Percentiles rank a stretch among this genome's conserved stretches.
phyloP scores from a whole-genome alignment of 2,329 filamentous ascomycete genomes.

The Albophoma yamanashiensis region DNA sequence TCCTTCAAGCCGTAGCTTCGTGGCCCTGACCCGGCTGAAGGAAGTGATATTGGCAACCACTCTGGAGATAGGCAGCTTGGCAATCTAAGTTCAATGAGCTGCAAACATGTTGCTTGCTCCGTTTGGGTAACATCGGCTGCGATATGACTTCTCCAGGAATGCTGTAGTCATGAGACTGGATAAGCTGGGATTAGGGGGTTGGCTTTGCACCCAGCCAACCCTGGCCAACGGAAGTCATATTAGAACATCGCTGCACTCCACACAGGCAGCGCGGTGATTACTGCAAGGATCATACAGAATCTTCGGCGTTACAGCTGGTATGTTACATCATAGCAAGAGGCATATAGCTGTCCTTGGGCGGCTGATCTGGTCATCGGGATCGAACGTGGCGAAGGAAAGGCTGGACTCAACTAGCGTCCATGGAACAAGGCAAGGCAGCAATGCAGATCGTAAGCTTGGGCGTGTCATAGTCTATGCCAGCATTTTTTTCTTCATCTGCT shows the following conservation, averaged over 20 bases:
- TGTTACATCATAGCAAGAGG: background rate
- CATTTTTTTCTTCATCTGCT: background rate
- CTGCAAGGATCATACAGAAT: background rate
- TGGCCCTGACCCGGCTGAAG: background rate
- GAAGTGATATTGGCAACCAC: background rate
- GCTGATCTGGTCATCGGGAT: background rate
- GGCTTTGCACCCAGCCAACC: background rate
- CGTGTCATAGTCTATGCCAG: background rate
- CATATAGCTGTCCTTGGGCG: background rate
- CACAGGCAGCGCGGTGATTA: background rate
- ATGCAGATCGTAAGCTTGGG: background rate
- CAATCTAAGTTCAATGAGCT: background rate
- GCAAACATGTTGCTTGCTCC: background rate
- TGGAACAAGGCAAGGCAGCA: background rate
- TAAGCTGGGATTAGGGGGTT: background rate
- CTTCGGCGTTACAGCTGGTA: too few relatives aligned
- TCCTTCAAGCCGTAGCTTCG: background rate
- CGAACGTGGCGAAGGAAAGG: background rate
- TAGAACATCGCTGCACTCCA: background rate
- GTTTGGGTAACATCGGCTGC: background rate
- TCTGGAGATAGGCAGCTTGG: background rate
- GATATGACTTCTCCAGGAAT: background rate
- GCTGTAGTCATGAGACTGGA: background rate
- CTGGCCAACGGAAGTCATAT: background rate
- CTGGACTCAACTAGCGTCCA: background rate